Evolutionary conservation across 2,329 filamentous ascomycete genomes (phyloP), one percentile per base, ranked within the genome.

Genomic region (Daldinia sp.): DNA sequence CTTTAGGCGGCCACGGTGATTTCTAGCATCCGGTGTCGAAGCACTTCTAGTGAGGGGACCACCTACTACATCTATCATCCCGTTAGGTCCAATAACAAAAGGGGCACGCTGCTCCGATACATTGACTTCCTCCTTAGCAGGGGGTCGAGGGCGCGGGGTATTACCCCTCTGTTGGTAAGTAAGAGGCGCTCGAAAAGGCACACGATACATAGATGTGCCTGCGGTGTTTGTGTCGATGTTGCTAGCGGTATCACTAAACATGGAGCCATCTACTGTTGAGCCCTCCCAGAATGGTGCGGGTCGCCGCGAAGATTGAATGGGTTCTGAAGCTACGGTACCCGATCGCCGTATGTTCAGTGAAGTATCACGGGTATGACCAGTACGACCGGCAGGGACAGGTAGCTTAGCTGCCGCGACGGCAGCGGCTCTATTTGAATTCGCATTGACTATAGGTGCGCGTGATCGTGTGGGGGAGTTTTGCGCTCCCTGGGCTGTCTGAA

Each of bases 171-270:
- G 72, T 56, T 74, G 74, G 65, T 76, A 73, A 39, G 44, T 39
- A 28, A 12, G 62, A 6, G 71, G 73, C 35, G 58, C 60, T 61
- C 73, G 73, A 48, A 67, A 65, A 18, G 70, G 67, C 61, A 68
- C 37, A 30, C 71, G 72, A 63, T 72, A 74, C 65, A 73, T 71
- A 18, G 73, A 73, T 35, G 67, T 48, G 59, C 67, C 65, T 7
- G 67, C 67, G 33, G 71, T 60, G 58, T 72, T 76, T 51, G 74
- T 65, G 48, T 77, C 77, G 69, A 69, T 64, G 65, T 76, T 78
- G 70, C 77, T 78, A 73, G 73, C 73, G 60, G 74, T 74, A 53
- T 79, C 77, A 67, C 77, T 78, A 68, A 78, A 78, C 61, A 75
- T 65, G 51, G 76, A 78, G 28, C 76, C 77, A 63, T 78, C 77